Conservation (phyloP, 2,329 filamentous ascomycete genomes). For the Claviceps paspali region DNA sequence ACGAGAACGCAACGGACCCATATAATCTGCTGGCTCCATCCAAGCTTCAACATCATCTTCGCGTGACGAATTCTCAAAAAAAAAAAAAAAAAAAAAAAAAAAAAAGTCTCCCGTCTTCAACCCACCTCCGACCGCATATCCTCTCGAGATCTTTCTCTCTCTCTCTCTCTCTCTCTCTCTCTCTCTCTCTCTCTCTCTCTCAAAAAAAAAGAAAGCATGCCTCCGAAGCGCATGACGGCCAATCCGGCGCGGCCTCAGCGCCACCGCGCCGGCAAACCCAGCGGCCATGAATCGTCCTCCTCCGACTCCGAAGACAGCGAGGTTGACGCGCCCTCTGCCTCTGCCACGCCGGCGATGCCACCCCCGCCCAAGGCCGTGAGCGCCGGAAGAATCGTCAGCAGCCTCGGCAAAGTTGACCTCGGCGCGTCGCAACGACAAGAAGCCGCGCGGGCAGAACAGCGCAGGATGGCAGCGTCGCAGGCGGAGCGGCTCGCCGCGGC, state of each 20-base stretch:
- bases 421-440: slow-evolving; percentile 27
- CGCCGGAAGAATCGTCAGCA: slow-evolving; percentile 40
- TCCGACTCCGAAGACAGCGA: slow-evolving; percentile 38
- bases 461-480: slow-evolving; percentile 31
- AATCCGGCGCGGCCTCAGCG: slow-evolving; percentile 70
- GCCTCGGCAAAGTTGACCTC: slow-evolving; percentile 36
- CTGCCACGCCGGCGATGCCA: slow-evolving; percentile 17
- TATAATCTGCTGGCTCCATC: too few relatives aligned
- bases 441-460: slow-evolving; percentile 30
- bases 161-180: too few relatives aligned
- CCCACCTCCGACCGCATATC: too few relatives aligned
- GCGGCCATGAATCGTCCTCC: slow-evolving; percentile 37
- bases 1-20: too few relatives aligned
- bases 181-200: too few relatives aligned
- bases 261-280: slow-evolving; percentile 71
- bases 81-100: too few relatives aligned
- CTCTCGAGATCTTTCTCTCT: too few relatives aligned
- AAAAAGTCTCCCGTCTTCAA: too few relatives aligned
- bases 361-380: slow-evolving; percentile 42
- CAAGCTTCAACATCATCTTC: too few relatives aligned
- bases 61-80: too few relatives aligned
- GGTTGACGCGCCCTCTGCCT: slow-evolving; percentile 13
- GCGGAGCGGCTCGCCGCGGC: slow-evolving; percentile 38
- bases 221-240: slow-evolving; percentile 81
- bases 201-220: slow-evolving; percentile 24